phyloP scores from a whole-genome alignment of 371 early-diverging fungal genomes.

The Rhizopus arrhizus region DNA sequence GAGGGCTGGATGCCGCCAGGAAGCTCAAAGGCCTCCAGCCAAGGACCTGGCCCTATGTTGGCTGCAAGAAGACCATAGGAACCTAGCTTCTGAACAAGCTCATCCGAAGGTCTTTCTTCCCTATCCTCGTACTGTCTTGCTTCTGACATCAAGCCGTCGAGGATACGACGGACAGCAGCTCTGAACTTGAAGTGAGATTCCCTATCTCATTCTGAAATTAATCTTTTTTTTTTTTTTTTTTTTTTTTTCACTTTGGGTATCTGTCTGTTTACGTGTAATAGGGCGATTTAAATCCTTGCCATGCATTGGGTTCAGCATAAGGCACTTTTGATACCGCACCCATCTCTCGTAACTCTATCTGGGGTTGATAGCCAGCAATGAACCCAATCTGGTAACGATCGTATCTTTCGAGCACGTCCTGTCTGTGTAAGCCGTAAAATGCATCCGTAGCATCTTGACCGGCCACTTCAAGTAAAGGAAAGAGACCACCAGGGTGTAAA shows the following conservation, averaged over 20 bases:
- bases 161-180: slow-evolving; percentile 36
- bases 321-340: slow-evolving; percentile 57
- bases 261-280: slow-evolving; percentile 43
- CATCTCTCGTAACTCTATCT: slow-evolving; percentile 28
- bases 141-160: slow-evolving; percentile 45
- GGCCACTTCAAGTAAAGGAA: slow-evolving; percentile 62
- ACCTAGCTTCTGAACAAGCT: slow-evolving; percentile 53
- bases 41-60: slow-evolving; percentile 42
- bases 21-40: slow-evolving; percentile 39
- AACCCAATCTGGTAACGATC: slow-evolving; percentile 48
- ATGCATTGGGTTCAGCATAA: slow-evolving; percentile 55
- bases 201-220: slow-evolving; percentile 12
- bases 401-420: slow-evolving; percentile 22
- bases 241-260: slow-evolving; percentile 1
- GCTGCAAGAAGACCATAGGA: slow-evolving; percentile 31
- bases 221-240: not conserved
- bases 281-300: slow-evolving; percentile 57
- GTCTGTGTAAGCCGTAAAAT: slow-evolving; percentile 20
- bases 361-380: slow-evolving; percentile 41
- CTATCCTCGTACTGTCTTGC: slow-evolving; percentile 44
- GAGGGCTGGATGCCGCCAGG: slow-evolving; percentile 53
- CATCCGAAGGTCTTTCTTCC: slow-evolving; percentile 47
- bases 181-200: slow-evolving; percentile 61
- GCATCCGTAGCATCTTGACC: slow-evolving; percentile 23
- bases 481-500: slow-evolving; percentile 90